These are phyloP conservation scores for Globisporangium abappressorium DNA, from an alignment of 352 stramenopile genomes.

Conservation along the genomic window DNA sequence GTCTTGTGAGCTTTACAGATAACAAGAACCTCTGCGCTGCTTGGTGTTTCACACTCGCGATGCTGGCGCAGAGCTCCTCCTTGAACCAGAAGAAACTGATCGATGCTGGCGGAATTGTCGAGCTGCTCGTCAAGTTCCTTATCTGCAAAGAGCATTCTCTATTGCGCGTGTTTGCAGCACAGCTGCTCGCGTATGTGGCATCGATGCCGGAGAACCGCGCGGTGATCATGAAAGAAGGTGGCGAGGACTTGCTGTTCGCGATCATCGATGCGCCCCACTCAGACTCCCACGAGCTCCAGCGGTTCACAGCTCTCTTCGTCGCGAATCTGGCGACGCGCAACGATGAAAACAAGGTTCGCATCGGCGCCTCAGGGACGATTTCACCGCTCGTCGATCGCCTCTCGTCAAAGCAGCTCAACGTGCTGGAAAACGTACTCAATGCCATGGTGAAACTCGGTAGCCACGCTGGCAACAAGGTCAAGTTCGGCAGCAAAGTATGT, in stretches of 20 bases:
- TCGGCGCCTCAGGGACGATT: constrained; percentile 45
- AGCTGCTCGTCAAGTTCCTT: constrained; percentile 38
- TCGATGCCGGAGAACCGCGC: constrained; percentile 45
- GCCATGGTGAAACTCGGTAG: constrained; percentile 66
- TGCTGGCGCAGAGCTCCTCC: constrained; percentile 32
- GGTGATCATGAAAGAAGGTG: constrained; percentile 39
- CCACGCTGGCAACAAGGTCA: constrained; percentile 77
- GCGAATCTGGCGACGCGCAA: constrained; percentile 59
- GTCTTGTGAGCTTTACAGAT: constrained; percentile 18
- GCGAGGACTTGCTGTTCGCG: constrained; percentile 29
- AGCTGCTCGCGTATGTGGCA: constrained; percentile 47
- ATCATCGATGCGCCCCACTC: constrained; percentile 46
- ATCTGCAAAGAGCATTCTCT: constrained; percentile 9
- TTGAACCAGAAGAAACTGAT: constrained; percentile 53
- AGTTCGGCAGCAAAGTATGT: constrained; percentile 65
- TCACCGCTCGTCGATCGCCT: constrained; percentile 54
- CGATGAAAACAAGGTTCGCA: constrained; percentile 53
- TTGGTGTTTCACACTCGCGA: constrained; percentile 48
- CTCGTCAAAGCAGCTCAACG: constrained; percentile 60
- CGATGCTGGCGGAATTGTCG: constrained; percentile 28
- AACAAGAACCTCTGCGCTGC: constrained; percentile 36
- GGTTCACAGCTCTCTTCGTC: constrained; percentile 52
- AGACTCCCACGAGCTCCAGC: constrained; percentile 52
- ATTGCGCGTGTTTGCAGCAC: constrained; percentile 30
- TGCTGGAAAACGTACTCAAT: constrained; percentile 68